Conservation (phyloP, 768 basidiomycete species). For the Chalciporus chontae region DNA sequence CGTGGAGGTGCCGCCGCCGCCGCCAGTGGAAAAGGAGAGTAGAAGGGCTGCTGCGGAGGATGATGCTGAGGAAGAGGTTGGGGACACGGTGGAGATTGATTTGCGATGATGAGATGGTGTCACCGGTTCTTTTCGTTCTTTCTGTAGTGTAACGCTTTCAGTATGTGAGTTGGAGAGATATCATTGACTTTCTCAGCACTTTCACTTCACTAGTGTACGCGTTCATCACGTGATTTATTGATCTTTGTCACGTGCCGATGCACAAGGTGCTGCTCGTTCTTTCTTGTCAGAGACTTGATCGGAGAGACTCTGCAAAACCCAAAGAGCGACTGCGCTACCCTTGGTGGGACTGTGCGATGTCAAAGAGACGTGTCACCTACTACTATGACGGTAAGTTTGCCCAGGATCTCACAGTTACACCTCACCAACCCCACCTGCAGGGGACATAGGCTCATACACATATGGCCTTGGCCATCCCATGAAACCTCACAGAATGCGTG, state of each 20-base stretch:
- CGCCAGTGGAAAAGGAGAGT: slow-evolving; percentile 72
- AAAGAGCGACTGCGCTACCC: neutral
- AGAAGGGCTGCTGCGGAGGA: slow-evolving; percentile 45
- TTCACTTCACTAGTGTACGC: neutral
- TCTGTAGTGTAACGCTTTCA: neutral
- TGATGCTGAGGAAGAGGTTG: slow-evolving; percentile 68
- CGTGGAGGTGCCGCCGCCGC: slow-evolving; percentile 78
- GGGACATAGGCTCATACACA: slow-evolving; percentile 70
- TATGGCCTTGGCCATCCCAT: slow-evolving; percentile 90
- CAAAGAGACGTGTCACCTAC: slow-evolving; percentile 72
- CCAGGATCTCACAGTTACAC: neutral
- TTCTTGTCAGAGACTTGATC: no score
- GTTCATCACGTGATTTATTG: neutral
- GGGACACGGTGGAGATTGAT: slow-evolving; percentile 73
- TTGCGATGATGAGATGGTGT: slow-evolving; percentile 36
- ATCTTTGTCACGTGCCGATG: slow-evolving; percentile 12
- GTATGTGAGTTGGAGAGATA: slow-evolving; percentile 7
- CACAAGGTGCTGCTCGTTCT: no score
- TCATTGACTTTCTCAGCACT: slow-evolving; percentile 4
- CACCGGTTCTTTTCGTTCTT: neutral
- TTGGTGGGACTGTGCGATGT: slow-evolving; percentile 42
- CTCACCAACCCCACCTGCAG: slow-evolving; percentile 33
- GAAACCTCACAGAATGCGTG: slow-evolving; percentile 94
- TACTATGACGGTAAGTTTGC: slow-evolving; percentile 65
- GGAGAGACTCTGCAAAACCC: neutral